Percentiles rank a stretch among this genome's conserved stretches.
These are phyloP conservation scores for Neofusicoccum sp. DNA, from an alignment of 2,329 filamentous ascomycete species.

Conservation along the genomic window DNA sequence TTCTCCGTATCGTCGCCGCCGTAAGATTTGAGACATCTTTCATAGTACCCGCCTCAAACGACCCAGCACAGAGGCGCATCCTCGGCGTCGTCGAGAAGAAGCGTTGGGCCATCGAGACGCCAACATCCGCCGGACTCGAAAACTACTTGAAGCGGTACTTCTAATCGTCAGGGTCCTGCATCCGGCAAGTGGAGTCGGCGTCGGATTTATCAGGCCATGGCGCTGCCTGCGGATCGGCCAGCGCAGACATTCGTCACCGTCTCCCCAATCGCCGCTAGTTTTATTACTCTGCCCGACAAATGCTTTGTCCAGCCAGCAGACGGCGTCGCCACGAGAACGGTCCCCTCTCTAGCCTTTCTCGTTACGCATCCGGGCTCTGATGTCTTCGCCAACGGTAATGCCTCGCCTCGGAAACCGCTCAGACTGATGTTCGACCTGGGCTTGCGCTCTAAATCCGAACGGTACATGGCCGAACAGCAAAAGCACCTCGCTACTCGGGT, in stretches of 20 bases:
- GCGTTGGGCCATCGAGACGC: neutral
- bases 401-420: conserved; percentile 27
- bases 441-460: conserved; percentile 48
- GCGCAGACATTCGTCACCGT: conserved; percentile 35
- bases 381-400: neutral
- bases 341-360: conserved; percentile 58
- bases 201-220: conserved; percentile 6
- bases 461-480: conserved; percentile 49
- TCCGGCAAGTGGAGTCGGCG: neutral
- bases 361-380: conserved; percentile 49
- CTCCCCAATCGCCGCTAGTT: conserved; percentile 35
- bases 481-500: conserved; percentile 50
- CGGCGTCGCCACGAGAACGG: conserved; percentile 48
- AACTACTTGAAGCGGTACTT: neutral
- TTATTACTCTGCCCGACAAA: conserved; percentile 51
- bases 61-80: neutral
- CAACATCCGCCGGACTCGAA: neutral
- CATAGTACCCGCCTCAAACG: neutral
- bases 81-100: neutral
- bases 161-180: neutral
- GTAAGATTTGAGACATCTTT: neutral
- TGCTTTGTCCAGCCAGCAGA: conserved; percentile 51
- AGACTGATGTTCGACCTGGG: conserved; percentile 59
- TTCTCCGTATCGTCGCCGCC: neutral
- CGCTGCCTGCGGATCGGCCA: conserved; percentile 25